Conservation (phyloP, 2,329 filamentous ascomycete genomes). For the Fusarium sp. region DNA sequence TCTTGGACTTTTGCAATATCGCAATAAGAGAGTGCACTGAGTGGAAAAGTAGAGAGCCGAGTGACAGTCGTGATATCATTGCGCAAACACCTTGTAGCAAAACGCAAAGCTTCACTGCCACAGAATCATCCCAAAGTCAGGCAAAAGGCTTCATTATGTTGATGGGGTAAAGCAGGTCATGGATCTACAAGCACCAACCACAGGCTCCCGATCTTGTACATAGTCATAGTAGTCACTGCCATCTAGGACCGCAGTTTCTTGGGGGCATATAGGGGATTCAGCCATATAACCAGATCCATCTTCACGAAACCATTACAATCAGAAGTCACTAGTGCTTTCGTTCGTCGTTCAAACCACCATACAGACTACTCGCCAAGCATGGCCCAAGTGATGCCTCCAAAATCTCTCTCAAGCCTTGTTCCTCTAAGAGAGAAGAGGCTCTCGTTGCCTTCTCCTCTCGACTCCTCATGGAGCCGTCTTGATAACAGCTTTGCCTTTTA, state of each 20-base stretch:
- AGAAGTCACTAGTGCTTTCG: neutral
- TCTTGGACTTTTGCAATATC: neutral
- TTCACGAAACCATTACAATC: neutral
- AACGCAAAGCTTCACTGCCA: neutral
- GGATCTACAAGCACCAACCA: slow-evolving; percentile 7
- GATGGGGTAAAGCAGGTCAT: neutral
- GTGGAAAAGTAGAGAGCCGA: neutral
- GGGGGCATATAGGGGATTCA: neutral
- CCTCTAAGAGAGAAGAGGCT: neutral
- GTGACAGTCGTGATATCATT: slow-evolving; percentile 15
- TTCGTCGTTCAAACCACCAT: too few species aligned
- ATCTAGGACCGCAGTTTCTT: neutral
- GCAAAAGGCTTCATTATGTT: neutral
- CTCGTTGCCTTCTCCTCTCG: slow-evolving; percentile 5
- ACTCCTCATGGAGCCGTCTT: slow-evolving; percentile 12
- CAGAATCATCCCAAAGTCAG: neutral
- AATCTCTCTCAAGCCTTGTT: neutral
- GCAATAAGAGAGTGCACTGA: neutral
- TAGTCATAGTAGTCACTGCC: neutral
- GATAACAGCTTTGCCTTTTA: slow-evolving; percentile 17
- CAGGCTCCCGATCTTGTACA: neutral
- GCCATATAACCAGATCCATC: slow-evolving; percentile 19
- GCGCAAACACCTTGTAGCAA: neutral
- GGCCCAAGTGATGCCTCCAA: slow-evolving; percentile 7
- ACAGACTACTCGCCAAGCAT: neutral